A percentile compares a stretch with the other conserved stretches of the same genome.
Evolutionary conservation across 495 filamentous ascomycete genomes (phyloP).

Genomic region (Annulohypoxylon stygium): DNA sequence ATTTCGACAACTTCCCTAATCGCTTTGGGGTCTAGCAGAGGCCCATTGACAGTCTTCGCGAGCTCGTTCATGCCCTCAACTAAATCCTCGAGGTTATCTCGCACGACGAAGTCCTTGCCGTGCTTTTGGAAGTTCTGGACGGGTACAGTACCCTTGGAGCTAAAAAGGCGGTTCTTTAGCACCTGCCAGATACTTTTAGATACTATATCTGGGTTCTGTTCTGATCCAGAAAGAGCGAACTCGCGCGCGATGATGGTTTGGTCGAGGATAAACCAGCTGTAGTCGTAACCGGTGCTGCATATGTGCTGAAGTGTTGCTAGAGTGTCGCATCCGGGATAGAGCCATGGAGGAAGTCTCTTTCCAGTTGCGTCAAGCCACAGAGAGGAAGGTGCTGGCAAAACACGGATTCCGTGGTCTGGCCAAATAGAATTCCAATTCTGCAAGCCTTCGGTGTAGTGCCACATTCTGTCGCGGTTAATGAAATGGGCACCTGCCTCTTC

Average conservation of each 20-base stretch:
- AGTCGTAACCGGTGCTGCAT: slow-evolving; percentile 66
- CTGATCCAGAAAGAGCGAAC: slow-evolving; percentile 66
- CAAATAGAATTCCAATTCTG: slow-evolving; percentile 67
- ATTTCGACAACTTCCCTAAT: slow-evolving; percentile 58
- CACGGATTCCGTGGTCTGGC: slow-evolving; percentile 65
- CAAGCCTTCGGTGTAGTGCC: slow-evolving; percentile 68
- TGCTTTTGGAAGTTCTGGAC: slow-evolving; percentile 65
- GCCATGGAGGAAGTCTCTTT: slow-evolving; percentile 61
- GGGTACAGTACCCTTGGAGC: slow-evolving; percentile 59
- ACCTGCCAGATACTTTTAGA: slow-evolving; percentile 63
- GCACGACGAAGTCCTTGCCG: slow-evolving; percentile 64
- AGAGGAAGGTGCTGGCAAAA: slow-evolving; percentile 63
- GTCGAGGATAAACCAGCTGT: slow-evolving; percentile 67
- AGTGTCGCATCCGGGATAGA: slow-evolving; percentile 65
- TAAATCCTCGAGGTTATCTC: slow-evolving; percentile 61
- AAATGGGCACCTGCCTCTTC: slow-evolving; percentile 59
- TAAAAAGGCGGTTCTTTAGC: slow-evolving; percentile 60
- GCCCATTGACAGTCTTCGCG: slow-evolving; percentile 49
- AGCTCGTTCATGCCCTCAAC: slow-evolving; percentile 65
- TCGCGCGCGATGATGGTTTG: slow-evolving; percentile 64
- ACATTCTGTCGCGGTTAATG: slow-evolving; percentile 67
- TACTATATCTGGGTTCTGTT: slow-evolving; percentile 68
- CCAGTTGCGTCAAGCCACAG: slow-evolving; percentile 67
- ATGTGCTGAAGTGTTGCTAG: slow-evolving; percentile 66
- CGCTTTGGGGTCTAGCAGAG: slow-evolving; percentile 52